Conservation (phyloP, 1,284 basidiomycete species). For the Trametes polyzona region DNA sequence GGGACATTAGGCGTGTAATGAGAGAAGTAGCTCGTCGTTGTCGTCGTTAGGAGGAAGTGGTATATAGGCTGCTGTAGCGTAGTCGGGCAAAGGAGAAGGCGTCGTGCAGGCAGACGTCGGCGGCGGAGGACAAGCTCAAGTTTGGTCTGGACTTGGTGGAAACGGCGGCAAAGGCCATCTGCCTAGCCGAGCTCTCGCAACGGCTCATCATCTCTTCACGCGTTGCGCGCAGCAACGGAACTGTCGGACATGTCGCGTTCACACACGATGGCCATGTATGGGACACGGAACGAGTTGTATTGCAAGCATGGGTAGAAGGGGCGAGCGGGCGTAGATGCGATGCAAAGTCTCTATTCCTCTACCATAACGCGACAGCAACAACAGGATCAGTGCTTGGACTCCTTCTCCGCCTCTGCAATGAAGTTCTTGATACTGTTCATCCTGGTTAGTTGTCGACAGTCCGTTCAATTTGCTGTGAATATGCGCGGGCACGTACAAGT, state of each 20-base stretch:
- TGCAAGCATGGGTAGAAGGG: background rate
- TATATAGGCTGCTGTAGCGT: conserved; percentile 13
- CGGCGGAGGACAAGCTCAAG: background rate
- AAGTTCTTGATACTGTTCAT: conserved; percentile 74
- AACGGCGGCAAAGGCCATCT: conserved; percentile 11
- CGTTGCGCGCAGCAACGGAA: conserved; percentile 10
- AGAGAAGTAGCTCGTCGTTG: background rate
- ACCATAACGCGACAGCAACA: conserved; percentile 17
- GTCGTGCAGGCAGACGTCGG: too few species aligned
- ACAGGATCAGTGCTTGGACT: conserved; percentile 36
- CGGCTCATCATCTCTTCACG: conserved; percentile 15
- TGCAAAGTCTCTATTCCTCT: conserved; percentile 25
- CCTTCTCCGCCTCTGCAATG: conserved; percentile 80
- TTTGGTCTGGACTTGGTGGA: conserved; percentile 10
- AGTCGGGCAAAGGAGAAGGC: background rate
- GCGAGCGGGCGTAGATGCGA: background rate
- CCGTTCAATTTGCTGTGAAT: conserved; percentile 24
- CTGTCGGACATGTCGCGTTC: background rate
- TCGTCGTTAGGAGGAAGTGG: too few species aligned
- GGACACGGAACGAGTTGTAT: background rate
- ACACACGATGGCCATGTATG: background rate
- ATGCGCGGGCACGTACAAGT: conserved; percentile 58
- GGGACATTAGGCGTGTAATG: conserved; percentile 16
- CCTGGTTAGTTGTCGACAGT: conserved; percentile 46
- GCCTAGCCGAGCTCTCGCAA: conserved; percentile 18